Evolutionary conservation across 2,329 filamentous ascomycete genomes (phyloP), one percentile per base, ranked within the genome.

Genomic region (Chrysosporium keratinophilum): DNA sequence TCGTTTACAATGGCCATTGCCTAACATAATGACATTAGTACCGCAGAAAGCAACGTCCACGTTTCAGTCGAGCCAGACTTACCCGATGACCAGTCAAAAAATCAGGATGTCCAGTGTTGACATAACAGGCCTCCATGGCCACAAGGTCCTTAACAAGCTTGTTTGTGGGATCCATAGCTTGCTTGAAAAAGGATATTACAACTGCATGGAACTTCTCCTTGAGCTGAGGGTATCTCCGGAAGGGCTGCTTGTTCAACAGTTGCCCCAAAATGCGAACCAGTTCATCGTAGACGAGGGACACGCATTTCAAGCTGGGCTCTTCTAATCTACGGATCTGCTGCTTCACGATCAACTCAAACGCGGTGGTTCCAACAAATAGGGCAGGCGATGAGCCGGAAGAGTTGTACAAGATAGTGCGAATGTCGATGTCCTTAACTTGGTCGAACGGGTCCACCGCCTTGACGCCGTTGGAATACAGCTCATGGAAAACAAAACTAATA

Each of bases 401-500:
- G 80, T 98, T 98, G 81, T 95, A 95, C 7, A 98, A 80, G 57
- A 96, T 91, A 20, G 88, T 97, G 62, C 94, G 85, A 63, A 98
- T 98, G 66, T 98, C 93, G 57, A 91, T 84, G 69, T 98, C 93
- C 76, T 97, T 98, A 70, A 97, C 89, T 60, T 90, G 80, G 64
- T 98, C 93, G 69, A 98, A 98, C 35, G 93, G 93, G 70, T 98
- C 94, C 42, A 98, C 85, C 1, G 93, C 90, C 78, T 97, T 97
- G 68, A 98, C 81, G 74, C 93, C 93, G 69, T 97, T 97, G 54
- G 89, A 85, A 74, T 98, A 98, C 14, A 98, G 79, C 71, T 98
- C 93, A 73, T 98, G 93, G 80, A 97, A 98, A 44, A 98, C 93
- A 67, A 98, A 98, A 68, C 89, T 95, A 69, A 98, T 98, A 81